Evolutionary conservation across 371 early-diverging fungal species (phyloP).

Genomic region (Mucor irregularis): DNA sequence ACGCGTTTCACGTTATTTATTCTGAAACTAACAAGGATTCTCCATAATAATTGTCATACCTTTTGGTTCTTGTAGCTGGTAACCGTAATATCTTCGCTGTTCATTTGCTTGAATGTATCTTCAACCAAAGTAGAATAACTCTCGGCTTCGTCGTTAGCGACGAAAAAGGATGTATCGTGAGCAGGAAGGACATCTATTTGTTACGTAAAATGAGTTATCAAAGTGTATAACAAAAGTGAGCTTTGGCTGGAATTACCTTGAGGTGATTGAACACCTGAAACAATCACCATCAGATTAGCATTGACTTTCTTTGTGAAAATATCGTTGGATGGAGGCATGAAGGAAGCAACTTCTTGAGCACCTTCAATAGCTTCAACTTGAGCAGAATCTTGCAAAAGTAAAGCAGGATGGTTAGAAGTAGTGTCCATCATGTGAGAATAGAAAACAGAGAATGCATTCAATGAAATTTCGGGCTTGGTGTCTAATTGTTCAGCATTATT

Average conservation of each 20-base stretch:
- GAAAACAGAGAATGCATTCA: constrained; percentile 24
- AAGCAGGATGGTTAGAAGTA: constrained; percentile 9
- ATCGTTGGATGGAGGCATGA: constrained; percentile 5
- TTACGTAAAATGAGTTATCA: neutral
- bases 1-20: constrained; percentile 8
- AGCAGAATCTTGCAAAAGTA: constrained; percentile 13
- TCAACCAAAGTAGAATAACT: constrained; percentile 31
- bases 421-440: constrained; percentile 33
- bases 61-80: constrained; percentile 7
- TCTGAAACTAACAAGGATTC: neutral
- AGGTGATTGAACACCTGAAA: constrained; percentile 18
- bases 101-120: constrained; percentile 19
- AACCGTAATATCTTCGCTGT: constrained; percentile 9
- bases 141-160: constrained; percentile 31
- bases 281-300: constrained; percentile 20
- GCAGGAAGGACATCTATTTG: neutral
- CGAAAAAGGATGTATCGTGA: constrained; percentile 36
- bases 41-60: constrained; percentile 2
- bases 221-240: neutral
- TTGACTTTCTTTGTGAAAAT: constrained; percentile 25
- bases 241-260: too few relatives aligned
- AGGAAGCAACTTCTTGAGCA: neutral
- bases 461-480: constrained; percentile 16
- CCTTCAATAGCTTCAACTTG: neutral
- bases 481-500: constrained; percentile 1